Conservation (phyloP, 2,329 filamentous ascomycete genomes). For the Ophiocordyceps robertsii region DNA sequence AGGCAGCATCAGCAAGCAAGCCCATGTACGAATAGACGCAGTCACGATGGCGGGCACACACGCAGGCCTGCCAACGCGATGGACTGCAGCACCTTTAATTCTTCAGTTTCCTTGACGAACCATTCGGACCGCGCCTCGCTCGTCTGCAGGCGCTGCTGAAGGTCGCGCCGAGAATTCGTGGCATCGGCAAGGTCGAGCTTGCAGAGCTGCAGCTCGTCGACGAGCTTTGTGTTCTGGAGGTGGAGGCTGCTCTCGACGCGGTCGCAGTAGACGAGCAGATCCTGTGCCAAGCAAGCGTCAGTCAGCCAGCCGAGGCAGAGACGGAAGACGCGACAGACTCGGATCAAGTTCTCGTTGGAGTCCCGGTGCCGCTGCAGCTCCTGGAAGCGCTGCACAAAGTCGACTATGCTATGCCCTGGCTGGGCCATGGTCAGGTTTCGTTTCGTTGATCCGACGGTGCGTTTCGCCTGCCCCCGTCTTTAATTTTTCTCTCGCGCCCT, state of each 20-base stretch:
- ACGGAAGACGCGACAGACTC: slow-evolving; percentile 20
- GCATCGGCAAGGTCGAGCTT: slow-evolving; percentile 38
- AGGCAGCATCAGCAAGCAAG: slow-evolving; percentile 1
- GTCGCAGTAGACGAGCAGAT: slow-evolving; percentile 21
- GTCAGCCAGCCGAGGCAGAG: not conserved
- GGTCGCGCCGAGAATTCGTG: slow-evolving; percentile 31
- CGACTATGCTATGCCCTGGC: slow-evolving; percentile 18
- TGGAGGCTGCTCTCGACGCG: slow-evolving; percentile 27
- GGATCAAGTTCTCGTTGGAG: slow-evolving; percentile 29
- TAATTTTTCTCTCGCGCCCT: not conserved
- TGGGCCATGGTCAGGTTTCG: slow-evolving; percentile 8
- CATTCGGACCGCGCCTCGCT: slow-evolving; percentile 21
- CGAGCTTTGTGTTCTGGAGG: slow-evolving; percentile 29
- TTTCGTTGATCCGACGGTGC: not conserved
- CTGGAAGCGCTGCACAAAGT: slow-evolving; percentile 34
- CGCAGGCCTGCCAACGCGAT: no score
- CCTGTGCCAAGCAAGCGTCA: slow-evolving; percentile 7
- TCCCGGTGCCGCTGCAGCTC: slow-evolving; percentile 27
- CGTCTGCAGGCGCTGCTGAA: slow-evolving; percentile 33
- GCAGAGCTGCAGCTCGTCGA: slow-evolving; percentile 25
- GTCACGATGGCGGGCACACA: no score
- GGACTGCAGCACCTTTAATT: slow-evolving; percentile 30
- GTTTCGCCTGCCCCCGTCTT: not conserved
- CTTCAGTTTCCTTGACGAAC: slow-evolving; percentile 24
- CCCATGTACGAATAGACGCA: slow-evolving; percentile 1